Evolutionary conservation across 2,329 filamentous ascomycete genomes (phyloP).

Genomic region (Pseudofabraea citricarpa): DNA sequence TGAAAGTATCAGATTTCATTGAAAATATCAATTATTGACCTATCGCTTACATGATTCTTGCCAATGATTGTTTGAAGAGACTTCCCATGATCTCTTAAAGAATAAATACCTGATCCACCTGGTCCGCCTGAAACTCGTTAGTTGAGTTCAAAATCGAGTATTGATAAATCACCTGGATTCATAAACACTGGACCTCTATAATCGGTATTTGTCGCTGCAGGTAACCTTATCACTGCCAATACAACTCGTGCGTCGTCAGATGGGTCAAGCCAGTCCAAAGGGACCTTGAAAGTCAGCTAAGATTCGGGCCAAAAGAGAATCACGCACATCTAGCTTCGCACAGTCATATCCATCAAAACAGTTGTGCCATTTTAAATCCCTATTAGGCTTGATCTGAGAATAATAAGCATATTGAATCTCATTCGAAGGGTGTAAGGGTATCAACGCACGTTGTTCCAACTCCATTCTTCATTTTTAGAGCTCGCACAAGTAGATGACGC

Average conservation of each 20-base stretch:
- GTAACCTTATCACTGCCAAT: conserved; percentile 5
- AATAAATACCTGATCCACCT: conserved; percentile 38
- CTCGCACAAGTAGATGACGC: background rate
- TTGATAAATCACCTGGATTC: background rate
- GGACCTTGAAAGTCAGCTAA: conserved; percentile 1
- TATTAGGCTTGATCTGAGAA: conserved; percentile 2
- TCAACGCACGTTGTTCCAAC: conserved; percentile 1
- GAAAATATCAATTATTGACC: no score
- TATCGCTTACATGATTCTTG: conserved; percentile 36
- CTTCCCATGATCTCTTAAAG: conserved; percentile 20
- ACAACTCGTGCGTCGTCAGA: conserved; percentile 4
- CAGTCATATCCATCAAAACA: conserved; percentile 11
- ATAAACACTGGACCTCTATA: conserved; percentile 5
- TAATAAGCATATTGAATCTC: no score
- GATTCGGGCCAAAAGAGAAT: background rate
- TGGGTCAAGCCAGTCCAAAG: conserved; percentile 9
- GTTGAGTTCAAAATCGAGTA: background rate
- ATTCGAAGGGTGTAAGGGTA: no score
- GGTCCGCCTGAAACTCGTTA: conserved; percentile 30
- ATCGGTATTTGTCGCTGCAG: conserved; percentile 2
- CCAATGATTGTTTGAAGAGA: conserved; percentile 39
- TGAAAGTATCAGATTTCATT: no score
- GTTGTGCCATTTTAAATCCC: conserved; percentile 10
- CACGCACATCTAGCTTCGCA: conserved; percentile 10
- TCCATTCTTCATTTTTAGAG: background rate